A percentile compares a stretch with the other conserved stretches of the same genome.
These are phyloP conservation scores for Chlorencoelia australis DNA, from an alignment of 2,329 filamentous ascomycete species.

Conservation along the genomic window DNA sequence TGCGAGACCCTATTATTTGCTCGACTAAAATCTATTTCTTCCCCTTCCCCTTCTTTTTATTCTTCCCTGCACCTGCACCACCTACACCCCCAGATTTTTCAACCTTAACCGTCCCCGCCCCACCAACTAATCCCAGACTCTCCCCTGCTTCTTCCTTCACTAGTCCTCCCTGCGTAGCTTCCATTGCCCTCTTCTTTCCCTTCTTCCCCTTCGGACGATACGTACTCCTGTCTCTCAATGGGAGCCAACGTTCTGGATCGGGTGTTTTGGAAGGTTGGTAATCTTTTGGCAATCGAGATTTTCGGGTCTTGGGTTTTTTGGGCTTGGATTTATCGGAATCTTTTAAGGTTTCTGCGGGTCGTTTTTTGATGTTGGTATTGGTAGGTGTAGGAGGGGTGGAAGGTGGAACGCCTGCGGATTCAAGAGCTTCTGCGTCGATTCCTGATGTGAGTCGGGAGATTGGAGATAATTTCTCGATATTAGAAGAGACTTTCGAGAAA, in stretches of 20 bases:
- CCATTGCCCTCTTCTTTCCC: conserved; percentile 71
- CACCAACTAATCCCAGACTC: conserved; percentile 52
- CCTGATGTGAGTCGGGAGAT: conserved; percentile 50
- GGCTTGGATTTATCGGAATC: conserved; percentile 36
- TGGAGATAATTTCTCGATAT: conserved; percentile 48
- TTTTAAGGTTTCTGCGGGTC: conserved; percentile 36
- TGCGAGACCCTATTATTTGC: no score
- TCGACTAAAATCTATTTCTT: no score
- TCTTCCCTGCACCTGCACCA: conserved; percentile 20
- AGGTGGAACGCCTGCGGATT: conserved; percentile 54
- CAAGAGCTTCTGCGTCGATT: conserved; percentile 51
- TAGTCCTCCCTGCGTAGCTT: conserved; percentile 75
- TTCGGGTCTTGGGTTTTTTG: conserved; percentile 30
- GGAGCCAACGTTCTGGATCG: conserved; percentile 89
- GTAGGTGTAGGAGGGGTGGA: conserved; percentile 32
- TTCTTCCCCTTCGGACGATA: conserved; percentile 90
- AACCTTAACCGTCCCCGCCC: conserved; percentile 52
- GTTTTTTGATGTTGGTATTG: conserved; percentile 36
- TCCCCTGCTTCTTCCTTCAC: conserved; percentile 64
- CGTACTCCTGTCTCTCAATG: conserved; percentile 75
- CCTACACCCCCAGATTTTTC: conserved; percentile 40
- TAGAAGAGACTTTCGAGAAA: conserved; percentile 42
- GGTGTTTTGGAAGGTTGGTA: conserved; percentile 69
- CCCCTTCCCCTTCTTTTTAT: conserved; percentile 36
- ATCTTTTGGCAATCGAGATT: conserved; percentile 58